Evolutionary conservation across 176 grass and related monocot genomes (phyloP).

Genomic region (Aechmea fasciata): DNA sequence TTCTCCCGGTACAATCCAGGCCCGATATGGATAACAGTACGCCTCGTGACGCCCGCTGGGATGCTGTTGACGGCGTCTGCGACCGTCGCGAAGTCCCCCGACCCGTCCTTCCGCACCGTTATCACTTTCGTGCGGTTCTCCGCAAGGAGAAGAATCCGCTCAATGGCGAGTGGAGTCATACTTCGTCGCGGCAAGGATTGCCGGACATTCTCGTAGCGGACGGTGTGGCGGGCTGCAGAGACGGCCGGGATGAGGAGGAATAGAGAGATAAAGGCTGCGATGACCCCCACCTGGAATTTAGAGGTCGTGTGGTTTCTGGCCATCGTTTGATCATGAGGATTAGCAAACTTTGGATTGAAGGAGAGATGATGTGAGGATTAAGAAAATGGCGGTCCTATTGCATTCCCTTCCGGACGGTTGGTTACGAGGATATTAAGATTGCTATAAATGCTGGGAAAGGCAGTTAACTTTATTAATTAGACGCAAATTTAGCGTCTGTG

Average conservation of each 20-base stretch:
- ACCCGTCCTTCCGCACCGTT: conserved; percentile 7
- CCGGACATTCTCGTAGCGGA: too few species aligned
- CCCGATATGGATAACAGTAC: neutral
- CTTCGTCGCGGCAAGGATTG: too few species aligned
- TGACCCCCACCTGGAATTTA: neutral
- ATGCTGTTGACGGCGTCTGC: conserved; percentile 1
- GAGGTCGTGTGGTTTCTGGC: too few species aligned
- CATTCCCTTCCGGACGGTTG: too few species aligned
- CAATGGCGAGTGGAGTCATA: neutral
- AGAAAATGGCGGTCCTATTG: too few species aligned
- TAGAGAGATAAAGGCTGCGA: neutral
- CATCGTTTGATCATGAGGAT: neutral
- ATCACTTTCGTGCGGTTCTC: neutral
- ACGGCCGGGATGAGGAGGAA: too few species aligned
- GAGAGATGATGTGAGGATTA: too few species aligned
- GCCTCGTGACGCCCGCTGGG: neutral
- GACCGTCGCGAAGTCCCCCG: neutral
- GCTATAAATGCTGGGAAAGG: too few species aligned
- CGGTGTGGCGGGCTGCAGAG: too few species aligned
- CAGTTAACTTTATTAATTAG: too few species aligned
- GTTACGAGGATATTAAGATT: too few species aligned
- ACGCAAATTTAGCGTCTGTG: too few species aligned
- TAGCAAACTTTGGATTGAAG: neutral
- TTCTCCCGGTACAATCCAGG: conserved; percentile 15
- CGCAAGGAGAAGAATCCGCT: neutral